These are phyloP conservation scores for Thalassiosira sp. DNA, from an alignment of 352 stramenopile genomes.

Conservation along the genomic window DNA sequence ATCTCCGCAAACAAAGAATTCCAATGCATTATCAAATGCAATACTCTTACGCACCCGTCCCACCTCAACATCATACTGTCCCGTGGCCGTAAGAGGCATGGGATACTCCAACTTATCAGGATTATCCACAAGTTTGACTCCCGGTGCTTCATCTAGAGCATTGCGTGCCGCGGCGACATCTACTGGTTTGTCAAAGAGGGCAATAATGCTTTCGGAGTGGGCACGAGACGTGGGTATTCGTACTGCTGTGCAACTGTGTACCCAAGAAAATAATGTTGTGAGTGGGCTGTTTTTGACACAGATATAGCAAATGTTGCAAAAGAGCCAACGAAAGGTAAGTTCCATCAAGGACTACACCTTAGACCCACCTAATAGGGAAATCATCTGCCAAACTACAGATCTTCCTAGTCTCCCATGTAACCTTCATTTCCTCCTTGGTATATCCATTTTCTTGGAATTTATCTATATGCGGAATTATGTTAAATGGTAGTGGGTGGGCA, in stretches of 20 bases:
- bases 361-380: slow-evolving; percentile 67
- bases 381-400: slow-evolving; percentile 89
- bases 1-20: slow-evolving; percentile 97
- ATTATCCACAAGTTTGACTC: slow-evolving; percentile 93
- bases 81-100: slow-evolving; percentile 96
- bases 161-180: slow-evolving; percentile 86
- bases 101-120: slow-evolving; percentile 86
- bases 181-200: slow-evolving; percentile 91
- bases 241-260: slow-evolving; percentile 89
- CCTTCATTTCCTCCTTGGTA: slow-evolving; percentile 99
- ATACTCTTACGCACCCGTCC: slow-evolving; percentile 91
- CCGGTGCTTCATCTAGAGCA: slow-evolving; percentile 86
- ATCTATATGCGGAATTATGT: slow-evolving; percentile 99
- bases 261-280: slow-evolving; percentile 1
- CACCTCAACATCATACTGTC: slow-evolving; percentile 98
- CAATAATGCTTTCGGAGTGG: slow-evolving; percentile 94
- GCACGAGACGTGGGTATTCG: slow-evolving; percentile 96
- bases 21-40: slow-evolving; percentile 94
- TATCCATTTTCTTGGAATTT: slow-evolving; percentile 98
- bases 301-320: neutral
- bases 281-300: neutral
- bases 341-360: neutral
- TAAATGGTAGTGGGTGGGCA: slow-evolving; percentile 96
- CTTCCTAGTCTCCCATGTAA: slow-evolving; percentile 97
- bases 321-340: neutral